Evolutionary conservation across 2,329 filamentous ascomycete genomes (phyloP), one percentile per base, ranked within the genome.

Genomic region (Ascochyta lentis): DNA sequence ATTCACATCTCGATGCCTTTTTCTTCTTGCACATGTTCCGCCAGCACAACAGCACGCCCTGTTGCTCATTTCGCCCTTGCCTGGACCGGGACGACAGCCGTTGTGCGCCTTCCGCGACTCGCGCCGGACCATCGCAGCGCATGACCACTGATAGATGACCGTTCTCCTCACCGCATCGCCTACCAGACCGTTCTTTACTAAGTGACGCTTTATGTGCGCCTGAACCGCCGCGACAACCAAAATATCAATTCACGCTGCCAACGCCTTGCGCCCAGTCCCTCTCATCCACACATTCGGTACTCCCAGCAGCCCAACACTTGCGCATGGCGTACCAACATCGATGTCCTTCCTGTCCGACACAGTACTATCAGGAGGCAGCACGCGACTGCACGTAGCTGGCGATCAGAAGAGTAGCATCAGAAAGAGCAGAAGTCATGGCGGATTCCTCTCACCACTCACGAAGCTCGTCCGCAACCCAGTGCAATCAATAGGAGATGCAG

Each of bases 301-400:
- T 16, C 44, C 23, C 50, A 53, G 45, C 41, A 59, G 46, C 57
- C 43, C 47, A 45, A 27, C 63, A 43, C 51, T 59, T 42, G 69
- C 68, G 71, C 65, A 76, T 76, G 73, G 73, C 71, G 65, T 56
- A 57, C 64, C 44, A 43, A 56, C 47, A 48, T 63, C 61, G 47
- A 76, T 76, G 73, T 74, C 73, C 54, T 67, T 76, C 59, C 61
- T 76, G 60, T 68, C 64, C 55, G 72, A 75, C 61, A 69, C 73
- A 31, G 57, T 73, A 2, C 64, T 76, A 34, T 61, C 71, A 43
- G 58, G 60, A 59, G 67, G 69, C 51, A 70, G 72, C 58, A 60
- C 67, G 46, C 59, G 66, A 57, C 61, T 74, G 50, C 67, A 72
- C 60, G 48, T 58, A 54, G 57, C 42, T 54, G 58, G 62, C 44